These are phyloP conservation scores for Corrigiola litoralis DNA, from an alignment of 179 eudicot genomes.

Conservation along the genomic window DNA sequence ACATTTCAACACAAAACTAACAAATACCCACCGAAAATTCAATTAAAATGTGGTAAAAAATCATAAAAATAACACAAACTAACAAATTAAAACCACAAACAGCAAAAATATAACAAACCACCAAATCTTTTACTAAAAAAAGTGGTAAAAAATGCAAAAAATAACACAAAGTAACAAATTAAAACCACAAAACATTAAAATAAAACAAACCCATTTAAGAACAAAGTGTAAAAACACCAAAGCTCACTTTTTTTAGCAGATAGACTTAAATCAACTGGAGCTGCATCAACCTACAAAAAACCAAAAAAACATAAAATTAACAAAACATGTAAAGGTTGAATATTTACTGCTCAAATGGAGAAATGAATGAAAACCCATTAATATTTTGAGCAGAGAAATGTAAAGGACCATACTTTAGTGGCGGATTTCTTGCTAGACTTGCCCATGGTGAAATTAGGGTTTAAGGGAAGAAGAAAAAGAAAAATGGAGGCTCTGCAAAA, in stretches of 20 bases:
- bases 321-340: neutral
- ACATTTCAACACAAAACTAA: too few relatives aligned
- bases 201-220: neutral
- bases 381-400: neutral
- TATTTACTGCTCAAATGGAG: neutral
- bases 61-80: neutral
- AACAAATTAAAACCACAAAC: neutral
- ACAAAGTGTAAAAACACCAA: neutral
- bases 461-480: conserved; percentile 1
- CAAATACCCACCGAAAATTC: neutral
- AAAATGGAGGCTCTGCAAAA: conserved; percentile 6
- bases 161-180: neutral
- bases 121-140: neutral
- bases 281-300: conserved; percentile 43
- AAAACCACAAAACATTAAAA: neutral
- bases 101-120: neutral
- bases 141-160: neutral
- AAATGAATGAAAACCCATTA: neutral
- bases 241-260: conserved; percentile 53
- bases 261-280: conserved; percentile 34
- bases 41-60: neutral
- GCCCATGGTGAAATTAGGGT: conserved; percentile 34
- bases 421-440: conserved; percentile 64
- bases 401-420: conserved; percentile 33
- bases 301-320: neutral